Base-by-base conservation (phyloP, 768 basidiomycete genomes). In the Leucosporidium yakuticum region DNA sequence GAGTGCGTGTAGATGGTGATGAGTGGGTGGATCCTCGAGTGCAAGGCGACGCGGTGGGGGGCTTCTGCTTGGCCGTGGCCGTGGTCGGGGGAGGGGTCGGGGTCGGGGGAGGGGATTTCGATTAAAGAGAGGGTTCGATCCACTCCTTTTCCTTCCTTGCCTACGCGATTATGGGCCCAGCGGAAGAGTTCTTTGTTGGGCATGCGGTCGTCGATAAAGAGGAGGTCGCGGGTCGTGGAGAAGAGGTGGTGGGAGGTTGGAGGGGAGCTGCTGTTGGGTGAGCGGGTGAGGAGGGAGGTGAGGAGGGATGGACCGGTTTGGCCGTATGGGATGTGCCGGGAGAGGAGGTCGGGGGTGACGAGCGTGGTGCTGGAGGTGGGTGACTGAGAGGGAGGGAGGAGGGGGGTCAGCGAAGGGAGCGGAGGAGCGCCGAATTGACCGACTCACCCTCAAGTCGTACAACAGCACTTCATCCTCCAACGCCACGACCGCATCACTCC, bases 201-300 rank as follows among this genome's bases (percentile, higher is more conserved):
- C 71, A 73, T 73, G 1, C 71, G 48, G 27, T 49, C 56, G 62
- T 73, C 71, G 29, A 67, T 20, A 50, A 49, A 65, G 19, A 73
- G n/a, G 7, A 73, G 14, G 23, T 67, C 71, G 19, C 60, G 54
- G 14, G 65, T 73, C 20, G 71, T 73, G 49, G 64, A 68, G 32
- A 71, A 36, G 34, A 56, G 19, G 51, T 69, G 56, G 14, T 67
- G 4, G 7, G 54, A 7, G 0, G 62, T 53, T 0, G 53, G 44
- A 14, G 48, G 49, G 12, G 49, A 11, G 9, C 31, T 31, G 1
- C 25, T 4, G n/a, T 29, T 31, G 4, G 39, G 21, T 0, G 65
- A 49, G 1, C 55, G 60, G 4, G 62, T 32, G 31, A 44, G 58
- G n/a, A 69, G 56, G 11, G 71, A 69, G 17, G 64, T 65, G 51